A percentile compares a stretch with the other conserved stretches of the same genome.
Evolutionary conservation across 768 basidiomycete species (phyloP).

Genomic region (Mycena galopus): DNA sequence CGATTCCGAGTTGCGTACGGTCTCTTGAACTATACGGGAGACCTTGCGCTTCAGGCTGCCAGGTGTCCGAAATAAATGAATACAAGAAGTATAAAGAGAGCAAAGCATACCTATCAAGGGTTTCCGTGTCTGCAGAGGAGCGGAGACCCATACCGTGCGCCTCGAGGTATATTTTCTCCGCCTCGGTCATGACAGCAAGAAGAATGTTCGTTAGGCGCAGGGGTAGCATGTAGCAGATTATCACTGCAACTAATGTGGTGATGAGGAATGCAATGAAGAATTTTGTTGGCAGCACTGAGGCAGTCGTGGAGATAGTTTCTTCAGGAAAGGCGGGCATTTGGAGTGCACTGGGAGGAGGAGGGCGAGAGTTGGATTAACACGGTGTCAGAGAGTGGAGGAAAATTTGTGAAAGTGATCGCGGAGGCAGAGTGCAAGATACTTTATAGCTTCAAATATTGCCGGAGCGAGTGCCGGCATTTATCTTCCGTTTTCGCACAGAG

Average conservation of each 20-base stretch:
- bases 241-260: background rate
- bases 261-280: background rate
- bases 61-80: background rate
- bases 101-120: background rate
- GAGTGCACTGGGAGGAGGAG: too few relatives aligned
- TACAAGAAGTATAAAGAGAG: background rate
- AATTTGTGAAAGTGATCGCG: too few relatives aligned
- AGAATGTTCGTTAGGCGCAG: background rate
- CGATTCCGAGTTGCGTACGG: background rate
- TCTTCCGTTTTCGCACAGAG: slow-evolving; percentile 59
- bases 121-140: background rate
- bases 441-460: too few relatives aligned
- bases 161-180: background rate
- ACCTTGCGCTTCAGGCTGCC: background rate
- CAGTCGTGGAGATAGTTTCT: background rate
- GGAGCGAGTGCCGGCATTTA: slow-evolving; percentile 29
- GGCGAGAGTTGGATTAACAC: too few relatives aligned
- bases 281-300: background rate
- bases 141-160: background rate
- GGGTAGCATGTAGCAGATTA: background rate
- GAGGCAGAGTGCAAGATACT: too few relatives aligned
- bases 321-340: background rate
- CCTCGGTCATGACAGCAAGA: background rate
- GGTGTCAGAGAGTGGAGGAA: too few relatives aligned
- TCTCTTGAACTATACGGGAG: background rate